A percentile compares a stretch with the other conserved stretches of the same genome.
Conservation (phyloP, 2,329 filamentous ascomycete genomes). For the Fusarium illudens region DNA sequence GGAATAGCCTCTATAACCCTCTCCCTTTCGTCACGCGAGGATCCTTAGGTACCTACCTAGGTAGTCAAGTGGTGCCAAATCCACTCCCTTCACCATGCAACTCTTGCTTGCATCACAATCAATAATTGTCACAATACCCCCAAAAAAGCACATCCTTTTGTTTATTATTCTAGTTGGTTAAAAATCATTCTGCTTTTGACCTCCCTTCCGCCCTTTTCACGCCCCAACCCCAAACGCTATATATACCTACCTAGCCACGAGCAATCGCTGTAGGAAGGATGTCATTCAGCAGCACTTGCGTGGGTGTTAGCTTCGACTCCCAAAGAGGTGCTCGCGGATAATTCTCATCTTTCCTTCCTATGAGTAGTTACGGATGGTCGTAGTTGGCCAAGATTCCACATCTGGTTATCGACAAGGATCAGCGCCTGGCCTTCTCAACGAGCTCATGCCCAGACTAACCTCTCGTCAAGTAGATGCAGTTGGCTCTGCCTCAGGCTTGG, state of each 20-base stretch:
- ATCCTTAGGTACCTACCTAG: too few species aligned
- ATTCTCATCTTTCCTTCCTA: slow-evolving; percentile 26
- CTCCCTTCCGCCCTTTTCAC: not conserved
- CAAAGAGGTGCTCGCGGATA: slow-evolving; percentile 5
- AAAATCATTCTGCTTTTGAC: not conserved
- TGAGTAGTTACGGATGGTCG: not conserved
- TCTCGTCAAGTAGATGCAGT: slow-evolving; percentile 15
- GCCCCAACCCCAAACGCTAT: not conserved
- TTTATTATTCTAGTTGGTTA: not conserved
- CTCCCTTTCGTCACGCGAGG: too few species aligned
- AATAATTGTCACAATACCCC: not conserved
- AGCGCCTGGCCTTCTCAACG: not conserved
- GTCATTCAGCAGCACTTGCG: slow-evolving; percentile 12
- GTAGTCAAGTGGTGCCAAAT: too few species aligned
- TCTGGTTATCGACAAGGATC: slow-evolving; percentile 6
- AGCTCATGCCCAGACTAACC: slow-evolving; percentile 33
- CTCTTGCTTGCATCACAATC: too few species aligned
- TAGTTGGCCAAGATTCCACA: slow-evolving; percentile 3
- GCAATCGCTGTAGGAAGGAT: not conserved
- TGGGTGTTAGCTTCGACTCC: slow-evolving; percentile 26
- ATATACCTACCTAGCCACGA: not conserved
- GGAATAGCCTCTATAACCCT: too few species aligned
- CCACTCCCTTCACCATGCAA: too few species aligned
- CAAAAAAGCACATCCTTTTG: not conserved
- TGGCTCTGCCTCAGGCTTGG: slow-evolving; percentile 28